These are phyloP conservation scores for Anthostomella pinea DNA, from an alignment of 2,329 filamentous ascomycete species.

Conservation along the genomic window DNA sequence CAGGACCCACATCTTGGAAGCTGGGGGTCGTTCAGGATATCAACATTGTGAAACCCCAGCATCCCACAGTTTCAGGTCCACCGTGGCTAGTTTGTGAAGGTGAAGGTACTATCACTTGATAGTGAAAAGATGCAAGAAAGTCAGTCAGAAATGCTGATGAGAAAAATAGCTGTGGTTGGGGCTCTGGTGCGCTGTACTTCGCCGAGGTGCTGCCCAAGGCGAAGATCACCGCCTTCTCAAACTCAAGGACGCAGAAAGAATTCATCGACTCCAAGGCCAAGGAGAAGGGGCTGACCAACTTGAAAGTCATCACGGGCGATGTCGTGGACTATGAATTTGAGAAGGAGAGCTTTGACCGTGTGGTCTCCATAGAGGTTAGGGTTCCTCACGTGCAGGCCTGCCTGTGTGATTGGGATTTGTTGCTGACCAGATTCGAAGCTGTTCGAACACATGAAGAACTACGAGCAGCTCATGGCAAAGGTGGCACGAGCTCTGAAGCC, in stretches of 20 bases:
- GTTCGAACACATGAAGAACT: conserved; percentile 78
- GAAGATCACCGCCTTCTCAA: conserved; percentile 65
- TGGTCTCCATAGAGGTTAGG: conserved; percentile 59
- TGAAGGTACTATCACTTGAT: too few species aligned
- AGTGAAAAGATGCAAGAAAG: too few species aligned
- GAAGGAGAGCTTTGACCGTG: conserved; percentile 56
- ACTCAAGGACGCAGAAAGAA: conserved; percentile 65
- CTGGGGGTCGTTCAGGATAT: too few species aligned
- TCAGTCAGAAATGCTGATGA: background rate
- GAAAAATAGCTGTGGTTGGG: conserved; percentile 61
- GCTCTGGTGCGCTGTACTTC: conserved; percentile 62
- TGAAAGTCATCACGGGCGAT: conserved; percentile 64
- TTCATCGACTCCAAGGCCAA: conserved; percentile 61
- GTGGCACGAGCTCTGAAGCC: conserved; percentile 57
- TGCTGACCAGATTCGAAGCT: conserved; percentile 41
- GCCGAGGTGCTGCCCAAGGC: conserved; percentile 62
- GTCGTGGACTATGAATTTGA: conserved; percentile 65
- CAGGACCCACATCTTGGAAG: too few species aligned
- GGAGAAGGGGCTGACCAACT: conserved; percentile 55
- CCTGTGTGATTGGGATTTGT: background rate
- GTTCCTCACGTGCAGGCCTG: background rate
- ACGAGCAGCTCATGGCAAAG: conserved; percentile 64
- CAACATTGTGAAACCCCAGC: too few species aligned
- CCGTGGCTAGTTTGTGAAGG: background rate
- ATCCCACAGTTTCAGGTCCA: too few species aligned